Percentiles rank a stretch among this genome's conserved stretches.
phyloP scores from a whole-genome alignment of 2,329 filamentous ascomycete species.

The Colletotrichum plurivorum region DNA sequence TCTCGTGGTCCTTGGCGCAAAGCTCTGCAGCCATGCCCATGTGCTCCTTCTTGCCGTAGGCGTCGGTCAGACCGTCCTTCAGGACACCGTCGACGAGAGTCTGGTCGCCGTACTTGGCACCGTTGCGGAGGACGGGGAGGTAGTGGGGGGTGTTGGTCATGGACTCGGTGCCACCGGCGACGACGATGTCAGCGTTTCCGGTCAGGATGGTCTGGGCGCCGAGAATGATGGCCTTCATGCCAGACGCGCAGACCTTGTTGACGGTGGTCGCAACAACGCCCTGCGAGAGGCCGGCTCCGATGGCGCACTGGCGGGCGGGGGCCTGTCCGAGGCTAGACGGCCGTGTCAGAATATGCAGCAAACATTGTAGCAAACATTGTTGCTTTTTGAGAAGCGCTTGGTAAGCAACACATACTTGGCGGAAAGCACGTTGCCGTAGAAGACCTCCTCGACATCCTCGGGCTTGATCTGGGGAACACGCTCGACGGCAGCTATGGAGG shows the following conservation, averaged over 20 bases:
- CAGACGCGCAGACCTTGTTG: constrained; percentile 99
- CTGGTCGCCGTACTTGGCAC: constrained; percentile 95
- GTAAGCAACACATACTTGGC: constrained; percentile 78
- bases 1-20: constrained; percentile 85
- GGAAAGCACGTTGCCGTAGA: constrained; percentile 97
- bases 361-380: background rate
- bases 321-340: constrained; percentile 87
- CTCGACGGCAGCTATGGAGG: constrained; percentile 78
- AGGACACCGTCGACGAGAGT: constrained; percentile 90
- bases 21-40: constrained; percentile 97
- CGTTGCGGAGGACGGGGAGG: constrained; percentile 86
- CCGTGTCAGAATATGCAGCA: constrained; percentile 5
- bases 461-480: constrained; percentile 89
- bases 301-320: constrained; percentile 93
- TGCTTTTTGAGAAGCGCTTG: background rate
- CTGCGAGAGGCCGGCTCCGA: constrained; percentile 87
- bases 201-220: constrained; percentile 98
- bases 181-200: constrained; percentile 91
- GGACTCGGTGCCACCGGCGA: constrained; percentile 95
- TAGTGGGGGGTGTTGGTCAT: constrained; percentile 99
- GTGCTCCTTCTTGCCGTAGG: constrained; percentile 91
- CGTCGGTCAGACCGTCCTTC: constrained; percentile 94
- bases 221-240: constrained; percentile 93
- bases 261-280: constrained; percentile 89
- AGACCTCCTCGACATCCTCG: constrained; percentile 93